phyloP scores from a whole-genome alignment of 768 basidiomycete species.

The Pisolithus albus region DNA sequence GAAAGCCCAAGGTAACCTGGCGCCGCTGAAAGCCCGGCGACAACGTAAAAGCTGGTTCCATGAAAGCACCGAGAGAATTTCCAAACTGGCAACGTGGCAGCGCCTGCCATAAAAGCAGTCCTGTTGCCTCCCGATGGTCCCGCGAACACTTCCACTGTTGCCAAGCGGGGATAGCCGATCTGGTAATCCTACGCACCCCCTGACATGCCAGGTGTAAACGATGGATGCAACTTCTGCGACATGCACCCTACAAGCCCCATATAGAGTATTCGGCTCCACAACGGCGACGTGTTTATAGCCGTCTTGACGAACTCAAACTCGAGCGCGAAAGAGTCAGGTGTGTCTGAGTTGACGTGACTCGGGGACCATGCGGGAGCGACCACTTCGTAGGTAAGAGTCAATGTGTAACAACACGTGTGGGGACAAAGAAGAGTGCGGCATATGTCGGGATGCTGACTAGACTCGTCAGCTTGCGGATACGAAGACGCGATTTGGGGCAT shows the following conservation, averaged over 20 bases:
- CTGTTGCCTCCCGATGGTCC: not conserved
- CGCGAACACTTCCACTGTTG: not conserved
- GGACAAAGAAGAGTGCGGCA: slow-evolving; percentile 39
- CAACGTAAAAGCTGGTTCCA: slow-evolving; percentile 55
- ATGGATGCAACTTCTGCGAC: slow-evolving; percentile 52
- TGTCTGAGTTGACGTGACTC: not conserved
- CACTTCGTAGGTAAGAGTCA: slow-evolving; percentile 49
- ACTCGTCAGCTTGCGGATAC: slow-evolving; percentile 21
- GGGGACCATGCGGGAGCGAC: slow-evolving; percentile 27
- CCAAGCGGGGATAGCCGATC: not conserved
- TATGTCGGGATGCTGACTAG: slow-evolving; percentile 52
- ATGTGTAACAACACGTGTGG: slow-evolving; percentile 38
- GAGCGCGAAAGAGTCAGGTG: slow-evolving; percentile 64
- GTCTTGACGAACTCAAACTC: slow-evolving; percentile 81
- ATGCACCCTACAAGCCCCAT: slow-evolving; percentile 58
- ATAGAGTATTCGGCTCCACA: slow-evolving; percentile 57
- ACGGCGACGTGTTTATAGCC: slow-evolving; percentile 56
- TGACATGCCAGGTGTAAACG: slow-evolving; percentile 40
- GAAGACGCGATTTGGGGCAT: slow-evolving; percentile 26
- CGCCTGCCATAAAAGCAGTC: slow-evolving; percentile 27
- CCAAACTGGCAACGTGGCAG: slow-evolving; percentile 44
- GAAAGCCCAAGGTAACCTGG: slow-evolving; percentile 42
- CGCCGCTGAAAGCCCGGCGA: slow-evolving; percentile 45
- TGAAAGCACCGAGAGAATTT: slow-evolving; percentile 48
- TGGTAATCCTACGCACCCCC: not conserved